Conservation (phyloP, 2,329 filamentous ascomycete genomes). For the Aureobasidium sp. region DNA sequence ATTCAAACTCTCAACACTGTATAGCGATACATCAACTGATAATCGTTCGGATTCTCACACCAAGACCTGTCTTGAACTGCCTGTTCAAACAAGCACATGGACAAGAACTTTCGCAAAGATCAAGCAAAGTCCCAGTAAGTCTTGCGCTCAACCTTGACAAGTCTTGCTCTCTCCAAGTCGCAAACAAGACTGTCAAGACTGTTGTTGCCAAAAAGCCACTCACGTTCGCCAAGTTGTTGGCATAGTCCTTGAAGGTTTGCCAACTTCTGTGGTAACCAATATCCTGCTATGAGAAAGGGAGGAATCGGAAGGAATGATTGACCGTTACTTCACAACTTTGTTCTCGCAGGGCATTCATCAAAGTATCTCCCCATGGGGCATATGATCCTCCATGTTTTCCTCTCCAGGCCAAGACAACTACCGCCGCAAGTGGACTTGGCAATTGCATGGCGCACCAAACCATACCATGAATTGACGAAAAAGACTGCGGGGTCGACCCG, state of each 20-base stretch:
- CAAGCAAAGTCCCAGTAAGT: too few species aligned
- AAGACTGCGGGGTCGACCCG: not conserved
- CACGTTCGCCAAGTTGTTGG: not conserved
- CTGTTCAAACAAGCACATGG: not conserved
- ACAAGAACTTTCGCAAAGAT: not conserved
- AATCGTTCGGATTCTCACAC: too few species aligned
- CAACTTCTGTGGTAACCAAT: not conserved
- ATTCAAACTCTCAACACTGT: too few species aligned
- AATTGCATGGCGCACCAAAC: not conserved
- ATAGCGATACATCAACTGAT: too few species aligned
- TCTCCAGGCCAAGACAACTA: constrained; percentile 1
- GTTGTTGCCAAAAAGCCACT: constrained; percentile 10
- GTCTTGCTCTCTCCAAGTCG: not conserved
- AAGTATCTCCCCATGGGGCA: not conserved
- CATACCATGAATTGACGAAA: not conserved
- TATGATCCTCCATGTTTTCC: not conserved
- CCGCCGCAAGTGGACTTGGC: constrained; percentile 1
- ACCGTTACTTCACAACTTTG: not conserved
- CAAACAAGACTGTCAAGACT: not conserved
- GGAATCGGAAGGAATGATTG: not conserved
- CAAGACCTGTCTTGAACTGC: too few species aligned
- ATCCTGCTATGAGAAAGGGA: not conserved
- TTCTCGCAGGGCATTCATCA: not conserved
- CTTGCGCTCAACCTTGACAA: not conserved
- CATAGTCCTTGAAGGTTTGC: not conserved